These are phyloP conservation scores for Trametes cubensis DNA, from an alignment of 768 basidiomycete genomes.

Conservation along the genomic window DNA sequence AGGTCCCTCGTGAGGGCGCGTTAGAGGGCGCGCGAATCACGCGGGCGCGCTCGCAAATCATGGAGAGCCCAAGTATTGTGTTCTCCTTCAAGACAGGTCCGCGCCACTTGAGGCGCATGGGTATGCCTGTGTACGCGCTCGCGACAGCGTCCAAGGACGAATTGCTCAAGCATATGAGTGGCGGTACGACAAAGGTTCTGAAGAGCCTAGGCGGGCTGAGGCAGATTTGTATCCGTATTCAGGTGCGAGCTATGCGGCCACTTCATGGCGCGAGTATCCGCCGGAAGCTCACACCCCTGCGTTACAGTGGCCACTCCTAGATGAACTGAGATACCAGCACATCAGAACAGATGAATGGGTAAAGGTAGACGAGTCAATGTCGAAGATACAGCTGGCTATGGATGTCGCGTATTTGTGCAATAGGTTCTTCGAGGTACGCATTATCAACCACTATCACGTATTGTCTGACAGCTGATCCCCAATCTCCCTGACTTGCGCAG, in stretches of 20 bases:
- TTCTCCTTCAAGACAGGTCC: constrained; percentile 11
- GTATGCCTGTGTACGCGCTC: constrained; percentile 19
- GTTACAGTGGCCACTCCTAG: constrained; percentile 17
- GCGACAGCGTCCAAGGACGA: constrained; percentile 11
- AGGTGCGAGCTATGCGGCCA: neutral
- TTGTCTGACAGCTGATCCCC: too few species aligned
- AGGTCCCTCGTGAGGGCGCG: constrained; percentile 9
- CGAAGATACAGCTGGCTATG: constrained; percentile 14
- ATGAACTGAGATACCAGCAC: neutral
- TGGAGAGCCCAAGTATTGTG: constrained; percentile 11
- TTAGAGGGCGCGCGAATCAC: constrained; percentile 5
- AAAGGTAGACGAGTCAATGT: neutral
- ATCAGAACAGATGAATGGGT: constrained; percentile 17
- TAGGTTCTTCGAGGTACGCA: constrained; percentile 17
- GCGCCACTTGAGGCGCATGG: constrained; percentile 1
- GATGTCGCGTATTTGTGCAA: constrained; percentile 9
- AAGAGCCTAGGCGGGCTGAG: constrained; percentile 1
- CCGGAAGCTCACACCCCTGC: too few species aligned
- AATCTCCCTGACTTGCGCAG: neutral
- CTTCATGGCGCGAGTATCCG: too few species aligned
- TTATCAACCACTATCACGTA: too few species aligned
- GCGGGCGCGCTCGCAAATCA: constrained; percentile 7
- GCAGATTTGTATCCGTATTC: constrained; percentile 4
- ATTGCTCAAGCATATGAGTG: constrained; percentile 6
- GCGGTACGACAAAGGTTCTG: constrained; percentile 6